These are phyloP conservation scores for Trichoderma sp. DNA, from an alignment of 2,329 filamentous ascomycete genomes.

Conservation along the genomic window DNA sequence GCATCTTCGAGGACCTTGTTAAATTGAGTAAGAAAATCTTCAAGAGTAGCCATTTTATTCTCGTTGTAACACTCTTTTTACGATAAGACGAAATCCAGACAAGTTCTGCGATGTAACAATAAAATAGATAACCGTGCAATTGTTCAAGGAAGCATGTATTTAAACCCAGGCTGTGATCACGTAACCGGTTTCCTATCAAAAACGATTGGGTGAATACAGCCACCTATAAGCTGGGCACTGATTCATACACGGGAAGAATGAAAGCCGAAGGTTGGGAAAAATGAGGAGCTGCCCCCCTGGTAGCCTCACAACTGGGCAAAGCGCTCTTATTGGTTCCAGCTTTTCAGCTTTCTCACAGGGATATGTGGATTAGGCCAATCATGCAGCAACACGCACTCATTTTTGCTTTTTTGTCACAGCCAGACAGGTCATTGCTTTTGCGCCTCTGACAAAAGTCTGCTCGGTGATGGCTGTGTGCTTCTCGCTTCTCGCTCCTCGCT, in stretches of 20 bases:
- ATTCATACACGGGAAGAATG: background rate
- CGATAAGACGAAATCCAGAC: background rate
- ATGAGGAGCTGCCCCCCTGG: background rate
- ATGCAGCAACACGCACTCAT: background rate
- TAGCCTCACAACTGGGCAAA: background rate
- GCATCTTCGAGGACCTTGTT: slow-evolving; percentile 1
- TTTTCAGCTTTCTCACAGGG: background rate
- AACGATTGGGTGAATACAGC: too few relatives aligned
- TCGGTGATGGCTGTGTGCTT: slow-evolving; percentile 7
- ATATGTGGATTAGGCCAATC: background rate
- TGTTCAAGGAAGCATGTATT: background rate
- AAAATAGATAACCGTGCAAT: too few relatives aligned
- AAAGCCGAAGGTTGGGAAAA: background rate
- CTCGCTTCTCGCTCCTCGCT: background rate
- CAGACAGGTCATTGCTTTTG: background rate
- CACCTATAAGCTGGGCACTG: background rate
- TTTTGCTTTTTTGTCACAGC: background rate
- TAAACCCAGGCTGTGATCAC: background rate
- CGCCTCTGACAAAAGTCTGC: slow-evolving; percentile 9
- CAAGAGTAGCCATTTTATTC: background rate
- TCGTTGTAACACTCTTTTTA: background rate
- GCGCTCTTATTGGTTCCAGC: background rate
- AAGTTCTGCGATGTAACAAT: background rate
- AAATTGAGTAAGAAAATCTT: background rate
- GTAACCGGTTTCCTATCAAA: background rate